Conservation (phyloP, 768 basidiomycete genomes). For the Tephrocybe sp. region DNA sequence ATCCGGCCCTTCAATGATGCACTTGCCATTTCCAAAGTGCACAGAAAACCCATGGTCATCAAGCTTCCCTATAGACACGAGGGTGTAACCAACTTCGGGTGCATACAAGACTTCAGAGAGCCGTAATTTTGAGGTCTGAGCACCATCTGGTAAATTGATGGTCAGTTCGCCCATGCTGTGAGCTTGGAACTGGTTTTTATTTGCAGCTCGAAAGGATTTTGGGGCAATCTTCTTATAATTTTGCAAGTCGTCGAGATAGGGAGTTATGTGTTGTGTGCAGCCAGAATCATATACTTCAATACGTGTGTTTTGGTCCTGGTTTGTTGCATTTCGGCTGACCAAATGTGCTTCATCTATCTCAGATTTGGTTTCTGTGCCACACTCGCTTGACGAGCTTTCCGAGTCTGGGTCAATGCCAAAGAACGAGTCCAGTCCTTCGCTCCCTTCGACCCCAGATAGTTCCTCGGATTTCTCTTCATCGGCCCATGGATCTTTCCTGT, state of each 20-base stretch:
- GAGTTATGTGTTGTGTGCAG: constrained; percentile 19
- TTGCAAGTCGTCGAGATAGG: constrained; percentile 20
- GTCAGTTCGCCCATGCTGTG: constrained; percentile 26
- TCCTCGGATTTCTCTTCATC: too few relatives aligned
- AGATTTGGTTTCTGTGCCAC: not conserved
- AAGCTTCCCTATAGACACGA: constrained; percentile 32
- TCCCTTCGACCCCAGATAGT: too few relatives aligned
- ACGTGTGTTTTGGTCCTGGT: not conserved
- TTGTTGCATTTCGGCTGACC: not conserved
- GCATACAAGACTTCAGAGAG: constrained; percentile 34
- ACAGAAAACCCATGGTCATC: constrained; percentile 28
- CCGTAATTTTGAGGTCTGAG: constrained; percentile 14
- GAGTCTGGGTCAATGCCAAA: too few relatives aligned
- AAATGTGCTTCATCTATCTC: not conserved
- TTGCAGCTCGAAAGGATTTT: constrained; percentile 26
- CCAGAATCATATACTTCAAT: constrained; percentile 17
- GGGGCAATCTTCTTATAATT: constrained; percentile 22
- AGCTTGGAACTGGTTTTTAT: constrained; percentile 29
- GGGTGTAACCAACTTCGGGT: constrained; percentile 33
- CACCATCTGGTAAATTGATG: constrained; percentile 31
- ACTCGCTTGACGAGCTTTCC: too few relatives aligned
- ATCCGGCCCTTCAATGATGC: constrained; percentile 18
- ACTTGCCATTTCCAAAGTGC: constrained; percentile 28
- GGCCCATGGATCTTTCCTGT: too few relatives aligned
- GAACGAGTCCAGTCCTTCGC: too few relatives aligned